A percentile compares a stretch with the other conserved stretches of the same genome.
Evolutionary conservation across 176 grass and related monocot genomes (phyloP).

Genomic region (Ampelocalamus luodianensis): DNA sequence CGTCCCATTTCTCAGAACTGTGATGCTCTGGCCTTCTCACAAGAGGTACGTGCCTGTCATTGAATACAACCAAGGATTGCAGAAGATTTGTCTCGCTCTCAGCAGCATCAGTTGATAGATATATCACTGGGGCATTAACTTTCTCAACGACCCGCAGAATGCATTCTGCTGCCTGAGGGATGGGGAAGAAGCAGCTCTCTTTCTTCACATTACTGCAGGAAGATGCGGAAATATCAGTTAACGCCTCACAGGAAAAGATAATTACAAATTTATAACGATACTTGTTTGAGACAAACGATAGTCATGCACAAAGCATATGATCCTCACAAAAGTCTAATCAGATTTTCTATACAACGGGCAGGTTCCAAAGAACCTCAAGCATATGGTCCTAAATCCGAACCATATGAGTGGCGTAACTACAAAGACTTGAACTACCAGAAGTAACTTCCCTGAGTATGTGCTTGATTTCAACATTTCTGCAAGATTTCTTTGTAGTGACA

Average conservation of each 20-base stretch:
- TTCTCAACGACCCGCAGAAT: constrained; percentile 67
- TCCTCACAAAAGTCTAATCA: not conserved
- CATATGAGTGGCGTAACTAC: not conserved
- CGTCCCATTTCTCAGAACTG: constrained; percentile 87
- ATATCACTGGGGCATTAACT: constrained; percentile 76
- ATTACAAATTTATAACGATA: not conserved
- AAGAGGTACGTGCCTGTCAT: constrained; percentile 78
- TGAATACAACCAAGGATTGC: constrained; percentile 70
- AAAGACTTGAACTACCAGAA: not conserved
- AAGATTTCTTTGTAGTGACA: not conserved
- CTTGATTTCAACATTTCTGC: not conserved
- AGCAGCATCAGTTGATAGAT: constrained; percentile 91
- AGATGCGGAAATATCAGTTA: constrained; percentile 30
- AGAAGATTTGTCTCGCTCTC: constrained; percentile 76
- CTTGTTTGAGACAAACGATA: not conserved
- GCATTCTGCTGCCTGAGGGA: constrained; percentile 93
- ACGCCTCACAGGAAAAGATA: not conserved
- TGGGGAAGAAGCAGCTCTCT: constrained; percentile 94
- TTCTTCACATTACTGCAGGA: constrained; percentile 83
- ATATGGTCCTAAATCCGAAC: constrained; percentile 7
- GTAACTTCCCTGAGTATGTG: not conserved
- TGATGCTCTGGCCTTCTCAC: constrained; percentile 81
- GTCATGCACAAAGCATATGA: not conserved
- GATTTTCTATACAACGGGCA: constrained; percentile 5
- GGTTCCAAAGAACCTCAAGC: constrained; percentile 12